Conservation (phyloP, 176 grass and related monocot species). For the Echinochloa phyllopogon region DNA sequence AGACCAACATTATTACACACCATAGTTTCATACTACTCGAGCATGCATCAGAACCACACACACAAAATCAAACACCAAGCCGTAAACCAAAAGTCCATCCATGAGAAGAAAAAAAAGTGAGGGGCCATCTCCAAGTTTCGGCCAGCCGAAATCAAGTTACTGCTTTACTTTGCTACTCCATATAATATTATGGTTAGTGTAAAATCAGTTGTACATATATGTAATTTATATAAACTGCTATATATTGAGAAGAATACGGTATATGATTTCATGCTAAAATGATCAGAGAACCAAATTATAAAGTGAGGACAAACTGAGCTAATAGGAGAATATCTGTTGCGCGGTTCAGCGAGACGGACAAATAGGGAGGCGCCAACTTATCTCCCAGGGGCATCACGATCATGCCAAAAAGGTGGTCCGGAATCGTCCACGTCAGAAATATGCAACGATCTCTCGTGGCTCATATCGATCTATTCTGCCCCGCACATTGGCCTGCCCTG, state of each 20-base stretch:
- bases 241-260: not conserved
- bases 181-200: not conserved
- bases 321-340: not conserved
- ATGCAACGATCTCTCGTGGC: not conserved
- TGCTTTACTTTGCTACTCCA: not conserved
- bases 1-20: too few relatives aligned
- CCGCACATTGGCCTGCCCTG: not conserved
- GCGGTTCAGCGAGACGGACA: not conserved
- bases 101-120: too few relatives aligned
- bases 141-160: too few relatives aligned
- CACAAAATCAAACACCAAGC: too few relatives aligned
- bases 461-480: slow-evolving; percentile 22
- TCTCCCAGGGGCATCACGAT: not conserved
- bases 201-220: not conserved
- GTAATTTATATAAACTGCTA: not conserved
- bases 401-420: not conserved
- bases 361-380: not conserved
- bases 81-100: too few relatives aligned
- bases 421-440: slow-evolving; percentile 1
- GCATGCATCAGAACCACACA: too few relatives aligned
- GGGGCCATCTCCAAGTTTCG: too few relatives aligned
- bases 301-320: not conserved
- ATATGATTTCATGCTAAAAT: not conserved
- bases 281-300: not conserved
- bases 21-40: too few relatives aligned